phyloP scores from a whole-genome alignment of 2,329 filamentous ascomycete genomes.

The Nemania serpens region DNA sequence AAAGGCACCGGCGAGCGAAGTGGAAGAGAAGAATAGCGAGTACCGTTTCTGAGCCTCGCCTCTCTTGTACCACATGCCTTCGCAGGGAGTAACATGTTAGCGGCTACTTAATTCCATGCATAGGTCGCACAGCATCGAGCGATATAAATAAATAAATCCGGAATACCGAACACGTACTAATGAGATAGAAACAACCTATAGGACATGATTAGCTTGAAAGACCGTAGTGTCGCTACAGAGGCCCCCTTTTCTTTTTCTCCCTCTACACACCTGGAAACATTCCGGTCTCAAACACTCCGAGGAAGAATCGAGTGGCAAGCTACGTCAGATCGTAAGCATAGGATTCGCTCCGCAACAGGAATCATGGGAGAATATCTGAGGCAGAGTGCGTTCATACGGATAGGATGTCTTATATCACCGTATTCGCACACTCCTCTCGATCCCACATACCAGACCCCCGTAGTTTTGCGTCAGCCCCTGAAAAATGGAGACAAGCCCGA shows the following conservation, averaged over 20 bases:
- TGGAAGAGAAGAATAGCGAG: constrained; percentile 89
- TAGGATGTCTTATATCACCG: neutral
- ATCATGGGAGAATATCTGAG: too few species aligned
- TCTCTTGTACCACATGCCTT: constrained; percentile 85
- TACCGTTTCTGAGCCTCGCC: constrained; percentile 89
- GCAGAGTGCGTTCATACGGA: neutral
- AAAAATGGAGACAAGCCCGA: constrained; percentile 74
- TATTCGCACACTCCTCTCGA: neutral
- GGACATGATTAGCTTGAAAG: constrained; percentile 22
- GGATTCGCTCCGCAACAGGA: neutral
- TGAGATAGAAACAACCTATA: constrained; percentile 69
- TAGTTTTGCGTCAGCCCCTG: constrained; percentile 83
- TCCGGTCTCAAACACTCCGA: constrained; percentile 76
- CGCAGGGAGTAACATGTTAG: constrained; percentile 22
- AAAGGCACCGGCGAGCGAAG: constrained; percentile 80
- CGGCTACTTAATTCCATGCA: neutral
- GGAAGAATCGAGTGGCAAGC: constrained; percentile 81
- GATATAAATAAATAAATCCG: neutral
- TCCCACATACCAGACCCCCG: constrained; percentile 58
- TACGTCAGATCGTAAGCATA: constrained; percentile 15
- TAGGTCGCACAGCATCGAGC: neutral
- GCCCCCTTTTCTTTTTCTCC: neutral
- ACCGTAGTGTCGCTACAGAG: neutral
- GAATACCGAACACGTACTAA: constrained; percentile 67
- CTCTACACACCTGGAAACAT: constrained; percentile 51